Base-by-base conservation (phyloP, 371 early-diverging fungal species). In the Mortierella sp. region DNA sequence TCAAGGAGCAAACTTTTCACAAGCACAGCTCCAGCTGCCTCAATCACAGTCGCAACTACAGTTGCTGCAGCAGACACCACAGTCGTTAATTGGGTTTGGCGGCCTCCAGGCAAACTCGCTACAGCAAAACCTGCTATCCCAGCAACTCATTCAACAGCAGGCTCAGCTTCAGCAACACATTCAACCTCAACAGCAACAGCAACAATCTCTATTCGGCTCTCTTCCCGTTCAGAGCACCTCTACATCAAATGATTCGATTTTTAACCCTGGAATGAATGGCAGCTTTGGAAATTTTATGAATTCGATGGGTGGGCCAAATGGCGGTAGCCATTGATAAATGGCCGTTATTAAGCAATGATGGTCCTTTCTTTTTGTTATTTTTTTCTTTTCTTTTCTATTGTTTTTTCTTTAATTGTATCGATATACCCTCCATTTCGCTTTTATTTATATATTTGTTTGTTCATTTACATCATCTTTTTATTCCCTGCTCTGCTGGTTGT, bases 141-240 rank as follows among this genome's bases (percentile, higher is more conserved):
- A 54, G 73, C 82, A 47, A 45, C 68, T 60, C 56, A 70, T 32
- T 57, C 80, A 54, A 65, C 67, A 47, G 8, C 68, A 28, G 12
- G 51, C 42, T 7, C 76, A 67, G 15, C 61, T 32, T 2, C 64
- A 61, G 0, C 58, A 47, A 47, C 22, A n/a, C 7, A 22, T 17
- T 47, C 68, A 70, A 23, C 23, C 35, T 8, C 66, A 65, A 37
- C 53, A 54, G 29, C 68, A 61, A 37, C 73, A 55, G 13, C 63
- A 66, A 23, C 66, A 53, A 34, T 35, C 31, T 34, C 29, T 3
- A n/a, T 23, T 32, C 5, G 66, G 37, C 9, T 40, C 47, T 15
- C 15, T 63, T 35, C 10, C 67, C n/a, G 34, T 56, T 12, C 68
- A 67, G 58, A 59, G 60, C 35, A 29, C 42, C n/a, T 40, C 63